Evolutionary conservation across 768 basidiomycete genomes (phyloP).

Genomic region (Suillus variegatus): DNA sequence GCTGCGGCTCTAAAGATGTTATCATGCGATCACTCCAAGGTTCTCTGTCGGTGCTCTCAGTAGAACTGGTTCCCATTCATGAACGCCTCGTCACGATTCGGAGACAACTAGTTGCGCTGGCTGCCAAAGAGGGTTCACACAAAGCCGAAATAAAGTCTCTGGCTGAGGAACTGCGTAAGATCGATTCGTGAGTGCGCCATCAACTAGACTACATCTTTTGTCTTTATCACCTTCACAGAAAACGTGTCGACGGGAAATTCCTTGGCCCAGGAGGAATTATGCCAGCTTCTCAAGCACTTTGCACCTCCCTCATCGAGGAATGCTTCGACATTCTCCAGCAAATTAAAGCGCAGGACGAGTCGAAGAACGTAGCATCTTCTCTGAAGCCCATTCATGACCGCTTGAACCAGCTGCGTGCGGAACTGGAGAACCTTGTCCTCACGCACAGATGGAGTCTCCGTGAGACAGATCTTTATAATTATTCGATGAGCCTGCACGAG

Average conservation of each 20-base stretch:
- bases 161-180: slow-evolving; percentile 90
- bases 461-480: slow-evolving; percentile 94
- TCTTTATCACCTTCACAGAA: slow-evolving; percentile 42
- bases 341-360: slow-evolving; percentile 91
- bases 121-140: slow-evolving; percentile 82
- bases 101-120: slow-evolving; percentile 84
- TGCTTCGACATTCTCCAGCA: slow-evolving; percentile 96
- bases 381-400: slow-evolving; percentile 94
- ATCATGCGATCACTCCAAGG: slow-evolving; percentile 79
- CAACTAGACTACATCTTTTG: neutral
- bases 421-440: slow-evolving; percentile 88
- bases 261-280: slow-evolving; percentile 88
- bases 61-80: slow-evolving; percentile 89
- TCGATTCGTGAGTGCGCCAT: slow-evolving; percentile 81
- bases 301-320: slow-evolving; percentile 91
- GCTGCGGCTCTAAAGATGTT: slow-evolving; percentile 51
- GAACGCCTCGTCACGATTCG: slow-evolving; percentile 86
- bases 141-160: slow-evolving; percentile 89
- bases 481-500: slow-evolving; percentile 89
- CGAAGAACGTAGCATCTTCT: slow-evolving; percentile 80
- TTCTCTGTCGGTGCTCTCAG: slow-evolving; percentile 83
- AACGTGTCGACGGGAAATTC: slow-evolving; percentile 96
- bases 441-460: slow-evolving; percentile 97
- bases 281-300: slow-evolving; percentile 88
- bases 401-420: slow-evolving; percentile 78